A percentile compares a stretch with the other conserved stretches of the same genome.
Evolutionary conservation across 768 basidiomycete species (phyloP).

Genomic region (Russula griseocarnosa): DNA sequence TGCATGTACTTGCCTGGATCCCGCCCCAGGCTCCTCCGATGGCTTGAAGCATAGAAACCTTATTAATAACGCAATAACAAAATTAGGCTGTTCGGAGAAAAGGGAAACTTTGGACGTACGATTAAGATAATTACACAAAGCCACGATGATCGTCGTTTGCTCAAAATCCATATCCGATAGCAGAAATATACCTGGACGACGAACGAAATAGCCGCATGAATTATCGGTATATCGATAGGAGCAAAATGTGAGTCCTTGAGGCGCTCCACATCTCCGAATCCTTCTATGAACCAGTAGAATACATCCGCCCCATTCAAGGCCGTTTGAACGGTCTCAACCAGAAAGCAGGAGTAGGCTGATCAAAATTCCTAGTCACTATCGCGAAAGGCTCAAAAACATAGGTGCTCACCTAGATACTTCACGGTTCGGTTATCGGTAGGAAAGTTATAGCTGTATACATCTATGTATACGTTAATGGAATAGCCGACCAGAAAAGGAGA

Average conservation of each 20-base stretch:
- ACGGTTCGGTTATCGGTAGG: neutral
- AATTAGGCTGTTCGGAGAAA: neutral
- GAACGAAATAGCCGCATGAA: conserved; percentile 32
- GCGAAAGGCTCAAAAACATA: neutral
- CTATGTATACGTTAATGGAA: conserved; percentile 2
- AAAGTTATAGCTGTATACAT: conserved; percentile 25
- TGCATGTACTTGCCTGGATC: conserved; percentile 1
- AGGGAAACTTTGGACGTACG: neutral
- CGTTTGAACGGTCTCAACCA: conserved; percentile 32
- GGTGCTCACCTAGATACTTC: conserved; percentile 11
- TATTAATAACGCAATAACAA: neutral
- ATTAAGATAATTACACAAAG: conserved; percentile 7
- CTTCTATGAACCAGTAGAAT: conserved; percentile 33
- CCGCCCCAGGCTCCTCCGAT: conserved; percentile 17
- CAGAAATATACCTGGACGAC: conserved; percentile 36
- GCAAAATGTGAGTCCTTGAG: conserved; percentile 31
- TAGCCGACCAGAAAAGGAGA: neutral
- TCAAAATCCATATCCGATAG: conserved; percentile 34
- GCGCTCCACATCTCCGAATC: conserved; percentile 33
- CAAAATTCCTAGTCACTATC: neutral
- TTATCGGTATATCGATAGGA: conserved; percentile 33
- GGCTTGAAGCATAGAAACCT: conserved; percentile 2
- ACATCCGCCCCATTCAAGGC: conserved; percentile 32
- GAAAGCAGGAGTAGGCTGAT: conserved; percentile 32
- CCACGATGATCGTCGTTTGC: conserved; percentile 16